These are phyloP conservation scores for Erythrobasidium hasegawianum DNA, from an alignment of 1,284 basidiomycete genomes.

Conservation along the genomic window DNA sequence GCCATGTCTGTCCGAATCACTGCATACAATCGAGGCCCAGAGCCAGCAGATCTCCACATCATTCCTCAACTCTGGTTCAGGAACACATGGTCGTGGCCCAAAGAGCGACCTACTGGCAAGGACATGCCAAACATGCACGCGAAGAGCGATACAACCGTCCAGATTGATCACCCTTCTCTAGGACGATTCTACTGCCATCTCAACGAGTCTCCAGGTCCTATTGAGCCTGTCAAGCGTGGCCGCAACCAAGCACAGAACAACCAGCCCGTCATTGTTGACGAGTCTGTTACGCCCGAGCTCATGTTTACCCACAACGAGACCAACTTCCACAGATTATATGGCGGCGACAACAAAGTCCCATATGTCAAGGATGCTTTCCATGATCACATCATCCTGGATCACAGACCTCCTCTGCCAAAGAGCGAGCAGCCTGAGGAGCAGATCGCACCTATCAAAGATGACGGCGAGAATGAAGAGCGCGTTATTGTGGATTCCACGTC, in stretches of 20 bases:
- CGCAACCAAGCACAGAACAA: constrained; percentile 61
- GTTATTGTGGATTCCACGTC: constrained; percentile 40
- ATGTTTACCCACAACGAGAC: constrained; percentile 96
- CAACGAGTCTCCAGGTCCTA: constrained; percentile 84
- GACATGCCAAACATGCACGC: constrained; percentile 58
- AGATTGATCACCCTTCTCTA: constrained; percentile 65
- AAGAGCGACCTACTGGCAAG: constrained; percentile 68
- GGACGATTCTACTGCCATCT: constrained; percentile 68
- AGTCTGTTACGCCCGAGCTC: constrained; percentile 69
- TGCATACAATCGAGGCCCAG: constrained; percentile 92
- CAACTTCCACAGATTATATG: constrained; percentile 87
- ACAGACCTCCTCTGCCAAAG: constrained; percentile 60
- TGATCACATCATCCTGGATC: constrained; percentile 84
- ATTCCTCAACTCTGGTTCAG: constrained; percentile 95
- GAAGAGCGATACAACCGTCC: constrained; percentile 58
- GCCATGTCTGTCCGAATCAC: constrained; percentile 90
- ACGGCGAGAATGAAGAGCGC: constrained; percentile 39
- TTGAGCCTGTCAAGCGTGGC: constrained; percentile 62
- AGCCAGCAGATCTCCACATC: constrained; percentile 89
- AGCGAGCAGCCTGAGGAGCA: constrained; percentile 38
- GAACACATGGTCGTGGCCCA: constrained; percentile 95
- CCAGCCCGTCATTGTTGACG: constrained; percentile 53
- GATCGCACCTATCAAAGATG: not conserved
- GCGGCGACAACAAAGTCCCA: constrained; percentile 71
- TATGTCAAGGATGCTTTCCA: constrained; percentile 99